Conservation (phyloP, 2,329 filamentous ascomycete genomes). For the Bipolaris oryzae region DNA sequence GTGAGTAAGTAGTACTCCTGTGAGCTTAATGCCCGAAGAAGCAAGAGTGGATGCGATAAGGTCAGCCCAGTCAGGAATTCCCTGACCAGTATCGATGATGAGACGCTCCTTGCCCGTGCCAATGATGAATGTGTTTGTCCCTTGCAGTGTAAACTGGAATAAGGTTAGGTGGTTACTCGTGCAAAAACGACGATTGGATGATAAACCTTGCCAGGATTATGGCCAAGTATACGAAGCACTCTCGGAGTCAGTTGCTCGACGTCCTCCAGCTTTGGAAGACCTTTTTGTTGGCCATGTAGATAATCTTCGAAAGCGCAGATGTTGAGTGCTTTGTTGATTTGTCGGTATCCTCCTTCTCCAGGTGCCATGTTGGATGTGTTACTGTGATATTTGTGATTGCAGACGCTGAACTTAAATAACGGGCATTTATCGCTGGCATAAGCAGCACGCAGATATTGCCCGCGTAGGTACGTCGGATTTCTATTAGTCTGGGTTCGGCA, state of each 20-base stretch:
- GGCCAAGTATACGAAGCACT: background rate
- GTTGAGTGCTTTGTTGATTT: background rate
- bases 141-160: background rate
- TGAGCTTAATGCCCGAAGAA: constrained; percentile 37
- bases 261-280: background rate
- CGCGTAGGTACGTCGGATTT: background rate
- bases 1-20: constrained; percentile 53
- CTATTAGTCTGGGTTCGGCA: too few species aligned
- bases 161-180: too few species aligned
- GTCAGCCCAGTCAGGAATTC: constrained; percentile 10
- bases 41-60: constrained; percentile 38
- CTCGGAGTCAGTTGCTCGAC: background rate
- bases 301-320: background rate
- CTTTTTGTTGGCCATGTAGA: background rate
- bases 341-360: background rate
- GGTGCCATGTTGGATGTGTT: background rate
- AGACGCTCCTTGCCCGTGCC: background rate
- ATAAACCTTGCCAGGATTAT: background rate
- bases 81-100: constrained; percentile 4
- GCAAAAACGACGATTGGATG: too few species aligned
- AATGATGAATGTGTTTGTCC: constrained; percentile 2
- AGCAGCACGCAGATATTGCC: background rate
- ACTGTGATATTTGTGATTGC: background rate
- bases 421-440: background rate
- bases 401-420: too few species aligned